Evolutionary conservation across 768 basidiomycete genomes (phyloP).

Genomic region (Pilatotrama ljubarskyi): DNA sequence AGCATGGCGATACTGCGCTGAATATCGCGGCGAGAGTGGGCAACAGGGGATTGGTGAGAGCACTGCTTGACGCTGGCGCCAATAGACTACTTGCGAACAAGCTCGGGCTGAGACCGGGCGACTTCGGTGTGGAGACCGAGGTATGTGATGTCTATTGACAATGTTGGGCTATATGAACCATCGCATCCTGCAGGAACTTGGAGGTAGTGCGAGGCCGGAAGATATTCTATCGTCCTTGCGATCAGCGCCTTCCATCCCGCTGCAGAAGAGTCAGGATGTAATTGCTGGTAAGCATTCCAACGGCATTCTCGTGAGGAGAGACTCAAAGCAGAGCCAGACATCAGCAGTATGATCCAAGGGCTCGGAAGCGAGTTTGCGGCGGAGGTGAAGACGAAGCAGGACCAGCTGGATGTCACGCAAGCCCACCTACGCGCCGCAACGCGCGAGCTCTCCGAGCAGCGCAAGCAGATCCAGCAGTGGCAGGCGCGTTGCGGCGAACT

Average conservation of each 20-base stretch:
- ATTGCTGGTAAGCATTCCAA: conserved; percentile 55
- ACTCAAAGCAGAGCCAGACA: conserved; percentile 51
- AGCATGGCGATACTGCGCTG: conserved; percentile 93
- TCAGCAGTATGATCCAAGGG: conserved; percentile 80
- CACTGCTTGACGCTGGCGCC: conserved; percentile 89
- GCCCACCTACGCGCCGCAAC: conserved; percentile 87
- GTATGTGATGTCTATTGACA: conserved; percentile 41
- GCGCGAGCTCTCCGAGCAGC: conserved; percentile 86
- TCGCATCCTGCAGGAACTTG: conserved; percentile 54
- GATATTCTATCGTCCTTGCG: conserved; percentile 77
- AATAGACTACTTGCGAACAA: conserved; percentile 90
- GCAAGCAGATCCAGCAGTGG: conserved; percentile 79
- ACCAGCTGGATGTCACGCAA: conserved; percentile 83
- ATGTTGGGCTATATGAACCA: not conserved
- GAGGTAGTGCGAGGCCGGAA: conserved; percentile 69
- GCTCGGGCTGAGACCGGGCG: conserved; percentile 87
- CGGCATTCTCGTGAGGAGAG: conserved; percentile 4
- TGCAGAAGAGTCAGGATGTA: conserved; percentile 88
- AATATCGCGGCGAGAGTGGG: conserved; percentile 96
- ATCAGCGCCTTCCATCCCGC: conserved; percentile 70
- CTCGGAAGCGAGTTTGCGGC: conserved; percentile 76
- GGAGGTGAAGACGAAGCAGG: conserved; percentile 87
- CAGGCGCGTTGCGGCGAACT: conserved; percentile 73
- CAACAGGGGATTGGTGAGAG: conserved; percentile 81
- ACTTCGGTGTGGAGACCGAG: conserved; percentile 93